Evolutionary conservation across 2,329 filamentous ascomycete species (phyloP), one percentile per base, ranked within the genome.

Genomic region (Ramichloridium luteum): DNA sequence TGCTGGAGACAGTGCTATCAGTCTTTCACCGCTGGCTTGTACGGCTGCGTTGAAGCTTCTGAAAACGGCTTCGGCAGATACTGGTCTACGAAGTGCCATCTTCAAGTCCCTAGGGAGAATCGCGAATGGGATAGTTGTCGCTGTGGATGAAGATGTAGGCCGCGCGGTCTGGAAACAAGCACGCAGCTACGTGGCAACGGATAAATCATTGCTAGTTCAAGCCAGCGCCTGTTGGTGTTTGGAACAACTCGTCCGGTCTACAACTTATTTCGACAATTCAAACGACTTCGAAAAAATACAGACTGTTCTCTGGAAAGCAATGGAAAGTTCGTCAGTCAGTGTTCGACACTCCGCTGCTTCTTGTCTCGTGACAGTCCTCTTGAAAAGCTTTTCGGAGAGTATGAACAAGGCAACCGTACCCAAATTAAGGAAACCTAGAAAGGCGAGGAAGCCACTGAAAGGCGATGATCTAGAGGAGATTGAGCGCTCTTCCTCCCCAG

Each of bases 151-250:
- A 56, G 66, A 64, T 33, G 67, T 86, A 22, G 81, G 81, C n/a
- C 75, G 85, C 49, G 86, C 94, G 54, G 73, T 92, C 11, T 96
- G 85, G 84, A 98, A 94, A 57, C 81, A 88, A 54, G 79, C 77
- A 15, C 76, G 90, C 40, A 83, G 69, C 55, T 70, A 80, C 45
- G 80, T 80, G 16, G 68, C 75, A 0, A 68, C 67, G 37, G 92
- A 98, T 56, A 96, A 90, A 57, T 81, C 84, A 3, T 68, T 75
- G 3, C 67, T 93, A 18, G 85, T 88, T 5, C 74, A 93, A 53
- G 70, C 79, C 11, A 72, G 75, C 35, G 80, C 83, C 6, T 92
- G 81, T 49, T 75, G 75, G 43, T 92, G 83, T 51, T 60, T 98
- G 40, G 78, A 80, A 50, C 67, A 75, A 33, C 62, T 96, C 29